Conservation (phyloP, 2,329 filamentous ascomycete species). For the Neoscytalidium dimidiatum region DNA sequence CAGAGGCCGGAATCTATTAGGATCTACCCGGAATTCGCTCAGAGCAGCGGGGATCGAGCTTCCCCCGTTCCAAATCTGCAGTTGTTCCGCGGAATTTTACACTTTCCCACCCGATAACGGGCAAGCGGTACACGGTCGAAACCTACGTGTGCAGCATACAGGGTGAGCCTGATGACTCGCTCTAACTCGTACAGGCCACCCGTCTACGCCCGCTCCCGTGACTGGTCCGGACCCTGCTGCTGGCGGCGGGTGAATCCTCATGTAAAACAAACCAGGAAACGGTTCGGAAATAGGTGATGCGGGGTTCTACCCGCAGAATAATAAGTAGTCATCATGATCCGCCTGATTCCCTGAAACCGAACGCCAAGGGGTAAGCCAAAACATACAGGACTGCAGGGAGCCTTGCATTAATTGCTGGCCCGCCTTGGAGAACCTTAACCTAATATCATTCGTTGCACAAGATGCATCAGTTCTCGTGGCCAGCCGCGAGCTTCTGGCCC, state of each 20-base stretch:
- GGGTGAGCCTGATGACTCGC: neutral
- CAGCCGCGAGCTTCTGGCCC: neutral
- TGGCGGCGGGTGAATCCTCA: neutral
- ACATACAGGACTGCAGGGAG: neutral
- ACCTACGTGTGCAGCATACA: neutral
- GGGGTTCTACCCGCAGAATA: slow-evolving; percentile 7
- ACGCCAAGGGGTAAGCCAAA: neutral
- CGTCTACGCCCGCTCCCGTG: neutral
- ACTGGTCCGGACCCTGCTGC: neutral
- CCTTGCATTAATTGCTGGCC: neutral
- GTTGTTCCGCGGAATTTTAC: neutral
- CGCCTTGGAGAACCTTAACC: neutral
- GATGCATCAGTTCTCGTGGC: slow-evolving; percentile 4
- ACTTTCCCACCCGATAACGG: neutral
- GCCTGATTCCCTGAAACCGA: neutral
- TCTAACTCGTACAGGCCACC: neutral
- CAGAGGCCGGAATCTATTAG: neutral
- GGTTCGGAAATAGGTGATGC: neutral
- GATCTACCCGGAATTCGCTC: neutral
- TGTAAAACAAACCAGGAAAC: neutral
- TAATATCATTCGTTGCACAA: neutral
- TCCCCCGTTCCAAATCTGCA: neutral
- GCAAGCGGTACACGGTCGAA: neutral
- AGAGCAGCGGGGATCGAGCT: neutral
- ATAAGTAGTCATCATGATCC: neutral